phyloP scores from a whole-genome alignment of 257 asterid species.

The Osmanthus fragrans region DNA sequence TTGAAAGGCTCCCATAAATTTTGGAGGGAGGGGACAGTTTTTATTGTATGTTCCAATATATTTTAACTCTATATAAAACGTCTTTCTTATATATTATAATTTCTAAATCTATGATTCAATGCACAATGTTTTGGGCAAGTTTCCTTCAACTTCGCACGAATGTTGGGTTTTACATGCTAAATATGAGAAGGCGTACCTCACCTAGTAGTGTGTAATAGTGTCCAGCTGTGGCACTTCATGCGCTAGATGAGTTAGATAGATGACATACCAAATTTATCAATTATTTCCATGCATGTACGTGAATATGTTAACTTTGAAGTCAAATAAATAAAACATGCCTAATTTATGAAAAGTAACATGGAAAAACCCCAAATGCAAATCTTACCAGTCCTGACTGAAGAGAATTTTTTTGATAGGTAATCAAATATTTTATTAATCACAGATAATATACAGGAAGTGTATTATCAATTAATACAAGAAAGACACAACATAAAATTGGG shows the following conservation, averaged over 20 bases:
- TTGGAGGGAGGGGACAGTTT: neutral
- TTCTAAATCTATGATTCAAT: neutral
- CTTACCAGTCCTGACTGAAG: neutral
- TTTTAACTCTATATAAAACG: neutral
- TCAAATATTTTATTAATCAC: too few relatives aligned
- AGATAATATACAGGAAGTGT: too few relatives aligned
- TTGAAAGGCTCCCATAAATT: neutral
- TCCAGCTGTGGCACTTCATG: neutral
- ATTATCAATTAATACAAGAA: too few relatives aligned
- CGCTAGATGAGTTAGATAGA: neutral
- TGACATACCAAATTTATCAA: neutral
- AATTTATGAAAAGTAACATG: neutral
- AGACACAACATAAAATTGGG: too few relatives aligned
- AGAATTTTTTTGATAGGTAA: too few relatives aligned
- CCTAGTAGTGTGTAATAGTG: too few relatives aligned
- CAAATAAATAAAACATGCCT: neutral
- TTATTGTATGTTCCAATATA: neutral
- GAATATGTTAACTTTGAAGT: neutral
- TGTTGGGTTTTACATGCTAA: neutral
- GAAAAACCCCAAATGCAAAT: neutral
- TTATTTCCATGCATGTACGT: neutral
- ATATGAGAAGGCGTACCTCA: too few relatives aligned
- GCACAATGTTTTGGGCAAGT: neutral
- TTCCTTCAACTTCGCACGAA: neutral
- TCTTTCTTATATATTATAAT: neutral